A percentile compares a stretch with the other conserved stretches of the same genome.
These are phyloP conservation scores for Daedaleopsis nitida DNA, from an alignment of 768 basidiomycete genomes.

Conservation along the genomic window DNA sequence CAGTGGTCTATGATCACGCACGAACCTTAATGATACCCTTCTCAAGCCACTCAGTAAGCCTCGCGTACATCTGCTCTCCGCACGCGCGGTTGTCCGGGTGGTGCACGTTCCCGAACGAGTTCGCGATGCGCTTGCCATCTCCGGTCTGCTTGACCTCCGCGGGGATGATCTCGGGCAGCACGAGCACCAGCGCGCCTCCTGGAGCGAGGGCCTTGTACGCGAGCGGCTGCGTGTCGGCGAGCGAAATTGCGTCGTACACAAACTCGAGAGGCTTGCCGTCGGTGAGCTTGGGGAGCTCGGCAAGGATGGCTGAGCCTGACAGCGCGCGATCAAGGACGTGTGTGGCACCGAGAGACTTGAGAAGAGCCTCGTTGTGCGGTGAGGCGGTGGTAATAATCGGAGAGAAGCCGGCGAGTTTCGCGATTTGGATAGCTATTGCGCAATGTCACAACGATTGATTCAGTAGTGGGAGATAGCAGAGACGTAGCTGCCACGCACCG, in stretches of 20 bases:
- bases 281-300: conserved; percentile 17
- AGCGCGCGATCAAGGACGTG: conserved; percentile 29
- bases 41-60: conserved; percentile 25
- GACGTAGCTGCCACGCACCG: conserved; percentile 13
- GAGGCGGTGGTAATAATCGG: conserved; percentile 33
- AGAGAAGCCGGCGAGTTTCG: conserved; percentile 29
- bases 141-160: conserved; percentile 9
- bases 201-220: conserved; percentile 28
- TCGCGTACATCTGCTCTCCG: conserved; percentile 22
- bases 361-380: conserved; percentile 18
- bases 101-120: conserved; percentile 19
- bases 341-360: conserved; percentile 27
- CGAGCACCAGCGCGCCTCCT: conserved; percentile 23
- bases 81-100: conserved; percentile 13
- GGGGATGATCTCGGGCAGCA: conserved; percentile 10
- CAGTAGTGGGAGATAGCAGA: not conserved
- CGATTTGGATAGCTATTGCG: conserved; percentile 27
- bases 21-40: conserved; percentile 27
- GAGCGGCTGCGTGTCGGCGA: conserved; percentile 21
- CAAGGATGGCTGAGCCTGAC: conserved; percentile 4
- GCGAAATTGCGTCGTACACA: conserved; percentile 27
- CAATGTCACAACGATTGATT: no score
- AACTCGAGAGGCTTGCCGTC: conserved; percentile 20
- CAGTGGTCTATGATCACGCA: no score
- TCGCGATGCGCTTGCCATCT: conserved; percentile 18